Conservation (phyloP, 768 basidiomycete genomes). For the Lentinula boryana region DNA sequence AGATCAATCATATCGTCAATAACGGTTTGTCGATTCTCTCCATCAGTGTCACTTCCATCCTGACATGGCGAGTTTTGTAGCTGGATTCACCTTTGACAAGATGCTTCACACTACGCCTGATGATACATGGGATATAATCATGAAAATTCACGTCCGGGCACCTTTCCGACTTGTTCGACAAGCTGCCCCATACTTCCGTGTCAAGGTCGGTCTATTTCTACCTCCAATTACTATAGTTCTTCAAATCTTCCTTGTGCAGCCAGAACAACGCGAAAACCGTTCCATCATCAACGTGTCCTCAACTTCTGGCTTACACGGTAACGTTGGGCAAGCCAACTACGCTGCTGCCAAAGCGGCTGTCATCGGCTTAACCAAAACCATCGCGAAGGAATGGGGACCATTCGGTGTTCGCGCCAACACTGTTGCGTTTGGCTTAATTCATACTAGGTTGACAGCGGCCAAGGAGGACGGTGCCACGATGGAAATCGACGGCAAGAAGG, state of each 20-base stretch:
- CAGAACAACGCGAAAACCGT: constrained; percentile 55
- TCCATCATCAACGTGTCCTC: constrained; percentile 82
- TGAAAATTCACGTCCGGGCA: constrained; percentile 80
- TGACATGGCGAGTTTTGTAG: constrained; percentile 21
- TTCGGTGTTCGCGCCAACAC: constrained; percentile 82
- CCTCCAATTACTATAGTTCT: not conserved
- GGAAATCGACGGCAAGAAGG: constrained; percentile 78
- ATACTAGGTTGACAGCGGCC: constrained; percentile 72
- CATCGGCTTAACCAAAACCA: constrained; percentile 76
- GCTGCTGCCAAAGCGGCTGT: constrained; percentile 77
- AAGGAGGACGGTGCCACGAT: constrained; percentile 76
- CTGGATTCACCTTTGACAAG: constrained; percentile 78
- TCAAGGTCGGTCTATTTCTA: constrained; percentile 41
- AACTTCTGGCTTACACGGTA: constrained; percentile 78
- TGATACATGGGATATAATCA: constrained; percentile 74
- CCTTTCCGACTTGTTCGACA: constrained; percentile 82
- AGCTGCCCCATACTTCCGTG: constrained; percentile 79
- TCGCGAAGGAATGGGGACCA: constrained; percentile 82
- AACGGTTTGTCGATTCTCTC: constrained; percentile 42
- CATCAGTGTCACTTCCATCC: not conserved
- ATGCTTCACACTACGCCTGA: constrained; percentile 88
- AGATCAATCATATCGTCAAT: constrained; percentile 84
- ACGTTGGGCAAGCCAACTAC: constrained; percentile 82
- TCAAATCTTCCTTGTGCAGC: constrained; percentile 25
- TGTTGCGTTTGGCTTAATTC: constrained; percentile 71